Evolutionary conservation across 2,329 filamentous ascomycete genomes (phyloP).

Genomic region (Hypomyces perniciosus): DNA sequence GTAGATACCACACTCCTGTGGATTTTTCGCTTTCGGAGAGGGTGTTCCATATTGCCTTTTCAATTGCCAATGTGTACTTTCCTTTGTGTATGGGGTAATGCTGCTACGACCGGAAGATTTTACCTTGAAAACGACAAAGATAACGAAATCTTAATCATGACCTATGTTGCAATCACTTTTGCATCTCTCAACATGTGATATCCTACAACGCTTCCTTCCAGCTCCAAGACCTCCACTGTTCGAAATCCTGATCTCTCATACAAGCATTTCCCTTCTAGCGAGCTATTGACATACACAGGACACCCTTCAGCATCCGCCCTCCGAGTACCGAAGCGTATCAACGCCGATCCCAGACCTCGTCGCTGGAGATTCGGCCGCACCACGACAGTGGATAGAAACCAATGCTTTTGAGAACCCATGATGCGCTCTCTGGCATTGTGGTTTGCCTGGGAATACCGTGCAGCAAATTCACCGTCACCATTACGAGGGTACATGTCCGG

Average conservation of each 20-base stretch:
- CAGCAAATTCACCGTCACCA: conserved; percentile 28
- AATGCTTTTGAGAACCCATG: conserved; percentile 22
- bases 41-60: too few species aligned
- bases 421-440: conserved; percentile 18
- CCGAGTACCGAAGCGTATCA: conserved; percentile 29
- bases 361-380: conserved; percentile 27
- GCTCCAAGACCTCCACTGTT: conserved; percentile 17
- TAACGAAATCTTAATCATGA: too few species aligned
- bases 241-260: conserved; percentile 27
- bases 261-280: conserved; percentile 19
- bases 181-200: conserved; percentile 27
- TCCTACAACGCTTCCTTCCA: conserved; percentile 18
- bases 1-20: background rate
- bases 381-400: conserved; percentile 30
- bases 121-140: too few species aligned
- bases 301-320: conserved; percentile 24
- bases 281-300: conserved; percentile 24
- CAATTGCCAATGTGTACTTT: too few species aligned
- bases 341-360: conserved; percentile 26
- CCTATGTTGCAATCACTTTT: background rate
- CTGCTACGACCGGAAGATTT: too few species aligned
- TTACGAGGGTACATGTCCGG: conserved; percentile 19
- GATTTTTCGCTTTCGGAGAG: too few species aligned
- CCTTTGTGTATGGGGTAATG: too few species aligned
- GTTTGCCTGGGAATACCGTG: conserved; percentile 35